A percentile compares a stretch with the other conserved stretches of the same genome.
Evolutionary conservation across 2,329 filamentous ascomycete species (phyloP).

Genomic region (Pseudophaeomoniella oleicola): DNA sequence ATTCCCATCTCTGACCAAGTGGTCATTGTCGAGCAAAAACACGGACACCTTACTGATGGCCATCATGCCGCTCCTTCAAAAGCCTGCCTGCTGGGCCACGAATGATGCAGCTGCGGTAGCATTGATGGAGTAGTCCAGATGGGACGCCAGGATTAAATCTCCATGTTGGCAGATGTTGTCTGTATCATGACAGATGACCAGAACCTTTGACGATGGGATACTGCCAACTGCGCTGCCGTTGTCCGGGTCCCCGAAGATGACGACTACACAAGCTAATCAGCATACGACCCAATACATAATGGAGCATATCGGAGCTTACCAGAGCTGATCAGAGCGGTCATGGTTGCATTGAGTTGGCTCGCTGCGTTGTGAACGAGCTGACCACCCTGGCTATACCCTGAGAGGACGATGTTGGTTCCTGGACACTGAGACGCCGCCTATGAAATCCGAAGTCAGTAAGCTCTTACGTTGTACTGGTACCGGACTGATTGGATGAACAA

Average conservation of each 20-base stretch:
- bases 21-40: no score
- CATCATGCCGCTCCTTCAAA: no score
- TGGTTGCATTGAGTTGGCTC: constrained; percentile 13
- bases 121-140: background rate
- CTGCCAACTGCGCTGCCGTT: constrained; percentile 11
- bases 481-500: background rate
- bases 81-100: background rate
- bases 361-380: constrained; percentile 32
- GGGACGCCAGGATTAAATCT: background rate
- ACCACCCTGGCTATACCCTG: constrained; percentile 17
- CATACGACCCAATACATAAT: background rate
- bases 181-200: background rate
- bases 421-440: constrained; percentile 1
- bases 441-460: background rate
- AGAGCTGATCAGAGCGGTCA: constrained; percentile 6
- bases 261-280: constrained; percentile 6
- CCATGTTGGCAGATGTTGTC: background rate
- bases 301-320: background rate
- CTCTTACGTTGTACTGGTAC: background rate
- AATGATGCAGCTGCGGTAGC: background rate
- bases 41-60: no score
- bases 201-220: constrained; percentile 9
- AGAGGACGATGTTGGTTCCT: constrained; percentile 1
- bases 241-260: constrained; percentile 18
- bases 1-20: no score